Evolutionary conservation across 495 filamentous ascomycete genomes (phyloP), one percentile per base, ranked within the genome.

Genomic region (Aspergillus incahuasiensis): DNA sequence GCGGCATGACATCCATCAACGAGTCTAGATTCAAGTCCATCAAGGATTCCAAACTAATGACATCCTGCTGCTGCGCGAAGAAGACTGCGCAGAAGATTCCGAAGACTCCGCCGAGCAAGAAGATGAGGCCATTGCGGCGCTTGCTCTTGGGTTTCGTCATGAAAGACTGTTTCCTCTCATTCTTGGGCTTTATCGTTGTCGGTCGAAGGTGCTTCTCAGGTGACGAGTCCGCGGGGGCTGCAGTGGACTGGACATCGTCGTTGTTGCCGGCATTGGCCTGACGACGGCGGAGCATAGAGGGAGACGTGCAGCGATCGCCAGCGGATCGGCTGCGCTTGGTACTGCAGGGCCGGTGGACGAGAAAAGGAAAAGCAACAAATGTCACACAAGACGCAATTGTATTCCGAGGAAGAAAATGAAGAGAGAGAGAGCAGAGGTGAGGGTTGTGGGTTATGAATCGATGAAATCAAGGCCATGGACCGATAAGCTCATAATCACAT

Each of bases 11-110:
- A 64, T 95, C 91, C 28, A 94, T 75, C 52, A 95, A 69, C 11
- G 82, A 82, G 52, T 95, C 90, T 70, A 96, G 79, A 69, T 90
- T 91, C 64, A 97, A 71, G 54, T 92, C 88, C 66, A 86, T 81
- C 52, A 96, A 65, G 55, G 85, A 85, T 41, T 89, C 87, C 54
- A 97, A 74, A 54, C 87, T 89, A 58, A 95, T 88, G 48, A 95
- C 79, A 63, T 95, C 89, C 71, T 89, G 88, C 66, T 81, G 88
- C 47, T 85, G 81, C 18, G 90, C 92, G 59, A 97, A 92, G 68
- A 95, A 87, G 39, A 88, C 82, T 3, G 92, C 92, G 24, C 86
- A 75, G 9, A 89, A 72, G 52, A 97, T 77, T 18, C 92, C 92
- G 65, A 95, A 91, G 34, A 96, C 59, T 30, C 89, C 90, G 25